Evolutionary conservation across 371 early-diverging fungal genomes (phyloP).

Genomic region (Zopfochytrium polystomum): DNA sequence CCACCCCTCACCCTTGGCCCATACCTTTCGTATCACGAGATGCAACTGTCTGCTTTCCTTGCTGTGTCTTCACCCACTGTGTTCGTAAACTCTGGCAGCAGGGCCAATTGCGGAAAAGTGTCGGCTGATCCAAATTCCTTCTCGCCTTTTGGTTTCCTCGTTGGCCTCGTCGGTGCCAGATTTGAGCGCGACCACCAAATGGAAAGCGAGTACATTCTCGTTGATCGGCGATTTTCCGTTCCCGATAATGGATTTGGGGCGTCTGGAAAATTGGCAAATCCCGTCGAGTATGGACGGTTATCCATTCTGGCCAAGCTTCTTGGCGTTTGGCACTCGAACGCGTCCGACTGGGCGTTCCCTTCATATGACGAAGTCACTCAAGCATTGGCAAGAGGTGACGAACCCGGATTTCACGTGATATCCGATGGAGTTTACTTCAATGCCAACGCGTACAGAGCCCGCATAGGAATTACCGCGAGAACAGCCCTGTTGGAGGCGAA

Average conservation of each 20-base stretch:
- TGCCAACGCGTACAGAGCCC: slow-evolving; percentile 10
- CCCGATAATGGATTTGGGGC: slow-evolving; percentile 6
- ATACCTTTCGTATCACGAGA: no score
- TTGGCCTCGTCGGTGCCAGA: slow-evolving; percentile 39
- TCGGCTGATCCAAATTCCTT: no score
- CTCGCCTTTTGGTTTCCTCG: slow-evolving; percentile 21
- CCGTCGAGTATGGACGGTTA: slow-evolving; percentile 1
- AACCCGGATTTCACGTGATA: background rate
- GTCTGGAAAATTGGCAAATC: background rate
- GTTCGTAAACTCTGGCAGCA: slow-evolving; percentile 36
- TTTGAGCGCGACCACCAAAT: slow-evolving; percentile 29
- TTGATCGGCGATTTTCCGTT: background rate
- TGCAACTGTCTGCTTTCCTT: slow-evolving; percentile 32
- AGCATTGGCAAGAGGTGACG: background rate
- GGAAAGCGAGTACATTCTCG: slow-evolving; percentile 27
- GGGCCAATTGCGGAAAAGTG: slow-evolving; percentile 17
- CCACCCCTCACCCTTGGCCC: no score
- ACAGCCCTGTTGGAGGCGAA: slow-evolving; percentile 31
- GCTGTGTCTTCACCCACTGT: slow-evolving; percentile 29
- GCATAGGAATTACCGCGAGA: slow-evolving; percentile 28
- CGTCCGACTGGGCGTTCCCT: background rate
- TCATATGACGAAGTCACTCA: background rate
- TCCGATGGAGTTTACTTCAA: slow-evolving; percentile 14
- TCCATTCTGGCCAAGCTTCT: slow-evolving; percentile 11
- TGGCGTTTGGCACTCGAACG: background rate